These are phyloP conservation scores for Croton laevigatus DNA, from an alignment of 441 rosid genomes.

Conservation along the genomic window DNA sequence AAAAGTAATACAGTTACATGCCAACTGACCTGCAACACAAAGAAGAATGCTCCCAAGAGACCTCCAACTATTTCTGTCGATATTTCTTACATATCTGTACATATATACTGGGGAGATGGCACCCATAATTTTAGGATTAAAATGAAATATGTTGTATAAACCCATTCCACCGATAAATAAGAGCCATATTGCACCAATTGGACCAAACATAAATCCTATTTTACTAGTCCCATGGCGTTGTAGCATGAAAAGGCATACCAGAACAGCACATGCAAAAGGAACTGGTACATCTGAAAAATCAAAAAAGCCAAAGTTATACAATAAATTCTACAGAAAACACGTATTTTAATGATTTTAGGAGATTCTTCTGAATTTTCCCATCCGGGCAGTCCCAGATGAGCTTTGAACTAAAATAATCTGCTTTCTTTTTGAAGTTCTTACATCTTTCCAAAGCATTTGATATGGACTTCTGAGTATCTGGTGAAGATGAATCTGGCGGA, in stretches of 20 bases:
- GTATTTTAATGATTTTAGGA: neutral
- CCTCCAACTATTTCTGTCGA: constrained; percentile 35
- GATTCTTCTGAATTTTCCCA: too few species aligned
- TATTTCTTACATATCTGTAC: constrained; percentile 39
- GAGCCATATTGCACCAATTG: constrained; percentile 51
- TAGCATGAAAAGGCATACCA: constrained; percentile 53
- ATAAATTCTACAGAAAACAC: neutral
- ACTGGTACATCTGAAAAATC: constrained; percentile 47
- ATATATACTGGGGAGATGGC: constrained; percentile 51
- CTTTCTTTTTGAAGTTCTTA: constrained; percentile 26
- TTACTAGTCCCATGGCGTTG: constrained; percentile 52
- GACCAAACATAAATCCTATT: constrained; percentile 56
- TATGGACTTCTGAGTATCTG: constrained; percentile 23
- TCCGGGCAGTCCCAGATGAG: too few species aligned
- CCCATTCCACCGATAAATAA: constrained; percentile 52
- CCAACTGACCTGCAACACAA: constrained; percentile 50
- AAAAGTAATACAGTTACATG: constrained; percentile 2
- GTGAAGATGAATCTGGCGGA: constrained; percentile 41
- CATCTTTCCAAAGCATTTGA: constrained; percentile 38
- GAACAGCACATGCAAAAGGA: constrained; percentile 53
- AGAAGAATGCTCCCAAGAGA: constrained; percentile 53
- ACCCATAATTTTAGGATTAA: constrained; percentile 30
- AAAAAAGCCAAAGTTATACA: neutral
- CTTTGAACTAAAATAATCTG: neutral
- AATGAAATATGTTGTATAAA: constrained; percentile 39